These are phyloP conservation scores for Emergomyces pasteurianus DNA, from an alignment of 2,329 filamentous ascomycete species.

Conservation along the genomic window DNA sequence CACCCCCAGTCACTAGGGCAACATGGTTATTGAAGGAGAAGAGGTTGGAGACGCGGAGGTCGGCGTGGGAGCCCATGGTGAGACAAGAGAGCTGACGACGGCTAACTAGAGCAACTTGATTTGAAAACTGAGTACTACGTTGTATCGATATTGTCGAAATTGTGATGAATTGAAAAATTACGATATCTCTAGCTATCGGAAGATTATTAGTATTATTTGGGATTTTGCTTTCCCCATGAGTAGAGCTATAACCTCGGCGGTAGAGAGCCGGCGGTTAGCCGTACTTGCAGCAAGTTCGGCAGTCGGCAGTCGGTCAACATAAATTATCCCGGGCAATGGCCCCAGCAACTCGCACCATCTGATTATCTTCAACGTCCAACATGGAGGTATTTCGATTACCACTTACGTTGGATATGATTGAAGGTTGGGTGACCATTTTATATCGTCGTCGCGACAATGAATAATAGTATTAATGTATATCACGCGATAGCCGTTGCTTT, in stretches of 20 bases:
- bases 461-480: neutral
- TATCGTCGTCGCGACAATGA: neutral
- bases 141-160: neutral
- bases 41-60: slow-evolving; percentile 22
- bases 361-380: neutral
- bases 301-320: neutral
- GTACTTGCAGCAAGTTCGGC: neutral
- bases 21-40: slow-evolving; percentile 25
- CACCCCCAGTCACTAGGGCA: slow-evolving; percentile 27
- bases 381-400: neutral
- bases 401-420: neutral
- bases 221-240: neutral
- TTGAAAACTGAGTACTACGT: neutral
- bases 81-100: neutral
- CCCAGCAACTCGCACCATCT: too few species aligned
- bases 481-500: neutral
- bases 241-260: neutral
- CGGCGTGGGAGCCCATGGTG: slow-evolving; percentile 5
- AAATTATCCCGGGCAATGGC: neutral
- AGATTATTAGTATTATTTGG: neutral
- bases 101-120: too few species aligned
- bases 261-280: neutral
- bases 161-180: neutral
- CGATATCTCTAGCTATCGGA: neutral
- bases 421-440: neutral